A percentile compares a stretch with the other conserved stretches of the same genome.
Evolutionary conservation across 352 stramenopile species (phyloP).

Genomic region (Globisporangium paroecandrum): DNA sequence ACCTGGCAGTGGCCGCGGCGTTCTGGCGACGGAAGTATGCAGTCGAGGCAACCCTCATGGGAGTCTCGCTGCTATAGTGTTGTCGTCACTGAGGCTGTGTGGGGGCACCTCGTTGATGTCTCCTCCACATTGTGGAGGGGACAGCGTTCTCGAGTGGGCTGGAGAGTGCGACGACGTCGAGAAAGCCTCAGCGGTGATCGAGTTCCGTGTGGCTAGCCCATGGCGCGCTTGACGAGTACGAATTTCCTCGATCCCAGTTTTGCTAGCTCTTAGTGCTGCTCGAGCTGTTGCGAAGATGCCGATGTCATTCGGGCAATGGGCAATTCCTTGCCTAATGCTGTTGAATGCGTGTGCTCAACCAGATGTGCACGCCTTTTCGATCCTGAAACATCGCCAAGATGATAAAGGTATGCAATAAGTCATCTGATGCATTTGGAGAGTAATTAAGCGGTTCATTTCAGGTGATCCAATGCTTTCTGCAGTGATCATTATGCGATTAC

Average conservation of each 20-base stretch:
- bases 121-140: neutral
- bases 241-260: too few species aligned
- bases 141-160: conserved; percentile 5
- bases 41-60: neutral
- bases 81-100: neutral
- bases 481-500: too few species aligned
- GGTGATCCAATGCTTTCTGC: too few species aligned
- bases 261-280: too few species aligned
- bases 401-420: neutral
- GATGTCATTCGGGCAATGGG: too few species aligned
- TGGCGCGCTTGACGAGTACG: neutral
- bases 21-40: neutral
- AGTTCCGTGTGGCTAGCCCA: conserved; percentile 6
- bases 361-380: too few species aligned
- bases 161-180: neutral
- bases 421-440: neutral
- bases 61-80: neutral
- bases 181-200: neutral
- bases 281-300: too few species aligned
- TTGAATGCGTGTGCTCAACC: too few species aligned
- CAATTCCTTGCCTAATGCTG: too few species aligned
- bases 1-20: neutral
- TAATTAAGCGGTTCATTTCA: too few species aligned
- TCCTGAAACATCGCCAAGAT: neutral
- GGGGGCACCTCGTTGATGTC: too few species aligned